Evolutionary conservation across 768 basidiomycete species (phyloP).

Genomic region (Kwoniella pini): DNA sequence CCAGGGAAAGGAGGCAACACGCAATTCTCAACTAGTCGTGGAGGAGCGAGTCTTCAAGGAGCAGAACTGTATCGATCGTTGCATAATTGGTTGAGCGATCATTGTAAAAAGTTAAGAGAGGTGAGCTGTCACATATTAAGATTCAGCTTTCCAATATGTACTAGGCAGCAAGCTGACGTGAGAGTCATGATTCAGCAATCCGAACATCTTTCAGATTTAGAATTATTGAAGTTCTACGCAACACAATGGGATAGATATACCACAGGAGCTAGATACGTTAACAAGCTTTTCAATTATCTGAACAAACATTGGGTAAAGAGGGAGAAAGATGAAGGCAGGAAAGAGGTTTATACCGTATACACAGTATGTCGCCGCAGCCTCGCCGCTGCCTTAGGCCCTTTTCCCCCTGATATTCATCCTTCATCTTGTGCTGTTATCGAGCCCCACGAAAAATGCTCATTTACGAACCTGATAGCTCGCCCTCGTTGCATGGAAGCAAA

Average conservation of each 20-base stretch:
- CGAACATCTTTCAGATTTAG: constrained; percentile 79
- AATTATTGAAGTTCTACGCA: constrained; percentile 85
- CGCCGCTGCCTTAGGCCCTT: not conserved
- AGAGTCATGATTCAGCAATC: constrained; percentile 61
- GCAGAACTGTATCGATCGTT: constrained; percentile 95
- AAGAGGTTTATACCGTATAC: constrained; percentile 91
- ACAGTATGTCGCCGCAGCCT: constrained; percentile 64
- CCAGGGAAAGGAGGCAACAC: constrained; percentile 22
- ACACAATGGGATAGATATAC: constrained; percentile 95
- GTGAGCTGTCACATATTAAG: constrained; percentile 55
- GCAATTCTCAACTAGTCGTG: constrained; percentile 27
- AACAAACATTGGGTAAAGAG: constrained; percentile 99
- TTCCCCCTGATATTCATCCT: not conserved
- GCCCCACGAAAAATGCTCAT: too few relatives aligned
- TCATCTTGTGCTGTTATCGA: too few relatives aligned
- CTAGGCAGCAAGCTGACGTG: not conserved
- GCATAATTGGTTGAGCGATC: constrained; percentile 81
- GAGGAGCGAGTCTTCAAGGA: constrained; percentile 91
- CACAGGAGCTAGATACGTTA: constrained; percentile 94
- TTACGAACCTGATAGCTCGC: constrained; percentile 79
- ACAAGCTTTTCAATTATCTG: constrained; percentile 94
- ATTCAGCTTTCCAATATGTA: not conserved
- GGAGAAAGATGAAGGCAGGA: constrained; percentile 94
- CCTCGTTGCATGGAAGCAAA: constrained; percentile 90
- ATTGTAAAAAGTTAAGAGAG: constrained; percentile 69